phyloP scores from a whole-genome alignment of 306 rosid genomes.

The Rosa lucieae region DNA sequence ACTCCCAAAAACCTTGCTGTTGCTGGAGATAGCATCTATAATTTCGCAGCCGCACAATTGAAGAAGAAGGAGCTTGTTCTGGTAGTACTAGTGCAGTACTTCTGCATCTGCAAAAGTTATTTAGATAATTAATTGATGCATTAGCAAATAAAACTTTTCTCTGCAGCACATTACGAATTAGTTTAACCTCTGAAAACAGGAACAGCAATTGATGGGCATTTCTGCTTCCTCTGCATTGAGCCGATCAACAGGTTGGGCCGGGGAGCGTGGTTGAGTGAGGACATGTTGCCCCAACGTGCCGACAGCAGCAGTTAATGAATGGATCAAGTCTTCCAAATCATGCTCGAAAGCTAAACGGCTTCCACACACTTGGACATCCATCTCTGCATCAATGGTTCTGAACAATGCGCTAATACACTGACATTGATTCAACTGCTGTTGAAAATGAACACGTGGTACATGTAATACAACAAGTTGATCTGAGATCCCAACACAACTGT shows the following conservation, averaged over 20 bases:
- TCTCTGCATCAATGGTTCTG: not conserved
- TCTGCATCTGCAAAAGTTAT: not conserved
- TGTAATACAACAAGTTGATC: slow-evolving; percentile 10
- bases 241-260: not conserved
- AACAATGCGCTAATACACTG: slow-evolving; percentile 7
- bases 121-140: not conserved
- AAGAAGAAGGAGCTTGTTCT: not conserved
- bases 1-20: too few relatives aligned
- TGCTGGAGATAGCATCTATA: not conserved
- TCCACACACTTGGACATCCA: slow-evolving; percentile 29
- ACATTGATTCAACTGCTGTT: slow-evolving; percentile 13
- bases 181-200: not conserved
- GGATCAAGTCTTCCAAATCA: not conserved
- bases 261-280: not conserved
- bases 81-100: not conserved
- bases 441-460: slow-evolving; percentile 3
- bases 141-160: too few relatives aligned
- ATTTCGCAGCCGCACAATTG: not conserved
- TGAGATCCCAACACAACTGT: not conserved
- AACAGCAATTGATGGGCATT: not conserved
- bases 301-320: not conserved
- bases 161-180: not conserved
- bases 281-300: not conserved
- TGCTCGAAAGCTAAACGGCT: slow-evolving; percentile 13
- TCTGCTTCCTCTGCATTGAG: not conserved